phyloP scores from a whole-genome alignment of 768 basidiomycete species.

The Naganishia friedmannii region DNA sequence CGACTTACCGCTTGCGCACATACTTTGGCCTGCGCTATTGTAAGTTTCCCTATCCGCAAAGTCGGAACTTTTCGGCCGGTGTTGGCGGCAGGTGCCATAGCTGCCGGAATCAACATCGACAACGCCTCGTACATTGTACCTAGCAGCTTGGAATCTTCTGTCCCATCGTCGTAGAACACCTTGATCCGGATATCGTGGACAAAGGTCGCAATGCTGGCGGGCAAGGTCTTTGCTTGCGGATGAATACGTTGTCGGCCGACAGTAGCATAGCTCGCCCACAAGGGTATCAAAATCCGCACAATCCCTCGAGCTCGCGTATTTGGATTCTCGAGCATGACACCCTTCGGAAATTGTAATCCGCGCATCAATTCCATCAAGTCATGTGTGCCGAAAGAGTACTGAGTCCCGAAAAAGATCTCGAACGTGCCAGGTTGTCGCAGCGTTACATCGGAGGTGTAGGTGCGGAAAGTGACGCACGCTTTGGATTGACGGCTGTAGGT shows the following conservation, averaged over 20 bases:
- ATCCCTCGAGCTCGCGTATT: neutral
- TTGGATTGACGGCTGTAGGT: conserved; percentile 1
- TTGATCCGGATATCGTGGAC: neutral
- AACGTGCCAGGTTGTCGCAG: neutral
- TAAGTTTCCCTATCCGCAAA: neutral
- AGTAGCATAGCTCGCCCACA: neutral
- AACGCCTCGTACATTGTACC: neutral
- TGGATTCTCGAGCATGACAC: neutral
- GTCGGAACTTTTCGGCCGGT: neutral
- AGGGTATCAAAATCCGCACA: neutral
- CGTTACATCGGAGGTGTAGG: neutral
- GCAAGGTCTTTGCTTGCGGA: neutral
- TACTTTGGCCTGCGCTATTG: neutral
- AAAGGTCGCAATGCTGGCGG: neutral
- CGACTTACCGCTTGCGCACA: neutral
- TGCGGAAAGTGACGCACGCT: neutral
- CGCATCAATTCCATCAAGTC: neutral
- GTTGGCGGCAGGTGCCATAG: neutral
- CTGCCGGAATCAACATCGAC: neutral
- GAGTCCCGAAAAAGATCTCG: neutral
- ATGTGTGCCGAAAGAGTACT: neutral
- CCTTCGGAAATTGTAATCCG: neutral
- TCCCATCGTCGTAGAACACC: neutral
- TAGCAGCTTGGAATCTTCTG: neutral
- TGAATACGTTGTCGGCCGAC: neutral